phyloP scores from a whole-genome alignment of 2,329 filamentous ascomycete genomes.

The Phialophora macrospora region DNA sequence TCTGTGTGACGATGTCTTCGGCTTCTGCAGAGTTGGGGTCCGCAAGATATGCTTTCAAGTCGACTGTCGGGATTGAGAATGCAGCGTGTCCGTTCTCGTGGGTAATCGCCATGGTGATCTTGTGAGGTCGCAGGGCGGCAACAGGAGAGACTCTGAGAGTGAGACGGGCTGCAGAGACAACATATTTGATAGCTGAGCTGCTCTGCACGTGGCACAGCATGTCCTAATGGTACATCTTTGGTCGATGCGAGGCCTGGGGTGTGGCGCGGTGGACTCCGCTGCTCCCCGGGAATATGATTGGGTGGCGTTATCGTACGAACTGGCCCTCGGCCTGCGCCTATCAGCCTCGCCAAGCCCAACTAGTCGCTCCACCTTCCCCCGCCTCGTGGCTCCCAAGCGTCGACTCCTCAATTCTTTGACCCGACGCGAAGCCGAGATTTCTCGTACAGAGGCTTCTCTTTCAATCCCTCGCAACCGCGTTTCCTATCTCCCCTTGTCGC shows the following conservation, averaged over 20 bases:
- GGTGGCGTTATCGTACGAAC: neutral
- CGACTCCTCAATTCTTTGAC: neutral
- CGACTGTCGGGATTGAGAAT: slow-evolving; percentile 32
- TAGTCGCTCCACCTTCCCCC: neutral
- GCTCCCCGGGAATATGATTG: neutral
- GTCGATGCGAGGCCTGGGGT: neutral
- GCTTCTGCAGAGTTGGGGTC: slow-evolving; percentile 33
- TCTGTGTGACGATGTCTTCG: slow-evolving; percentile 42
- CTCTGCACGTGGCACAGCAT: neutral
- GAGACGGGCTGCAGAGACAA: neutral
- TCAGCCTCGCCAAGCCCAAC: neutral
- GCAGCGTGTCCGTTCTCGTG: neutral
- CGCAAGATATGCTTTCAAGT: slow-evolving; percentile 35
- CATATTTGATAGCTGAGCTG: neutral
- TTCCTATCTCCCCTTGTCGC: neutral
- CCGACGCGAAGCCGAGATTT: neutral
- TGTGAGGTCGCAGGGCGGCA: too few species aligned
- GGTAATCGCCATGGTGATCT: neutral
- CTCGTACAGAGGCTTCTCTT: neutral
- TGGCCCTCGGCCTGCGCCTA: neutral
- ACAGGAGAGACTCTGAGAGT: neutral
- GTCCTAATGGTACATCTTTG: neutral
- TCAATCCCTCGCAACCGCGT: neutral
- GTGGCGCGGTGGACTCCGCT: neutral
- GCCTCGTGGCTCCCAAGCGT: too few species aligned